These are phyloP conservation scores for Mycena galopus DNA, from an alignment of 768 basidiomycete species.

Conservation along the genomic window DNA sequence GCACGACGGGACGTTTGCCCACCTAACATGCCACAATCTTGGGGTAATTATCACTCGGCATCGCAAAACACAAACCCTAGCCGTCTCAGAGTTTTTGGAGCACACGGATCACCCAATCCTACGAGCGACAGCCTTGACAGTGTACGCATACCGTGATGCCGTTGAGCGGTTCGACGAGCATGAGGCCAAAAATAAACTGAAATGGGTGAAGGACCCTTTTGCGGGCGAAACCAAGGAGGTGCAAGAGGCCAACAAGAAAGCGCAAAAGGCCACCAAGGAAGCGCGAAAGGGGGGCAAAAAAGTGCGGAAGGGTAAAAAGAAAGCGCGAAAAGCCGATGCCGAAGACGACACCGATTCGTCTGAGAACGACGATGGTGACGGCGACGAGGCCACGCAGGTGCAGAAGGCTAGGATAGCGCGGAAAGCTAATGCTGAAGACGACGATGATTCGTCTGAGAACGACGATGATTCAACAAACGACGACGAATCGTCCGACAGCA, in stretches of 20 bases:
- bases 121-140: conserved; percentile 15
- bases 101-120: conserved; percentile 22
- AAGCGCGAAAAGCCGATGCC: neutral
- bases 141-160: conserved; percentile 23
- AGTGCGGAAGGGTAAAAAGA: neutral
- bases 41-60: conserved; percentile 15
- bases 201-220: conserved; percentile 10
- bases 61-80: neutral
- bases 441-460: neutral
- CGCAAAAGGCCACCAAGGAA: too few species aligned
- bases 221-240: neutral
- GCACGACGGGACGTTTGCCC: conserved; percentile 22
- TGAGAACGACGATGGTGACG: neutral
- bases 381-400: neutral
- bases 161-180: conserved; percentile 18
- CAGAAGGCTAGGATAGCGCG: neutral
- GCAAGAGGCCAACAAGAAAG: neutral
- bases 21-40: conserved; percentile 19
- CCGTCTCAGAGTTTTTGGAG: conserved; percentile 7
- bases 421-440: neutral
- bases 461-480: neutral
- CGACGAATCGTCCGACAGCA: neutral
- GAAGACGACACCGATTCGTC: neutral
- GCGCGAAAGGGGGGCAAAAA: neutral
- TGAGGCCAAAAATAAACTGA: neutral